Evolutionary conservation across 345 rosid species (phyloP).

Genomic region (Angophora floribunda): DNA sequence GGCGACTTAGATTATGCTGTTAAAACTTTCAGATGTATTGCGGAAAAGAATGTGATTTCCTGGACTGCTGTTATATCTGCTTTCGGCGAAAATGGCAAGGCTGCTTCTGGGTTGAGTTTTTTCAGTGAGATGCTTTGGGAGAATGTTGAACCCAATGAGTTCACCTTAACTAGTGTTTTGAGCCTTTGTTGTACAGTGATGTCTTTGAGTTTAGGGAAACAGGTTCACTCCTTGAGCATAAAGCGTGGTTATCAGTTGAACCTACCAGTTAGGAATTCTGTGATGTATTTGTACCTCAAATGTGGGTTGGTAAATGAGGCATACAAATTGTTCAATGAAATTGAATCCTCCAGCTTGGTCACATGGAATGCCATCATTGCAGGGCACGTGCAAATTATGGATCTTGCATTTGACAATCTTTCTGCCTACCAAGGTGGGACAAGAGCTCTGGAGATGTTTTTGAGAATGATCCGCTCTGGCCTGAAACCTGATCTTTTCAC

Average conservation of each 20-base stretch:
- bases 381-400: slow-evolving; percentile 43
- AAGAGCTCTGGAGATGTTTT: slow-evolving; percentile 29
- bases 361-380: slow-evolving; percentile 56
- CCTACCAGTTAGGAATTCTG: slow-evolving; percentile 20
- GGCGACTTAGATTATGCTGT: slow-evolving; percentile 25
- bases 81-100: slow-evolving; percentile 28
- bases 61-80: slow-evolving; percentile 49
- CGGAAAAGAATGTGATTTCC: slow-evolving; percentile 38
- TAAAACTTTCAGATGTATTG: slow-evolving; percentile 23
- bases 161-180: slow-evolving; percentile 36
- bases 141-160: slow-evolving; percentile 36
- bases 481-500: slow-evolving; percentile 38
- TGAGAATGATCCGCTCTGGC: slow-evolving; percentile 20
- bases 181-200: slow-evolving; percentile 31
- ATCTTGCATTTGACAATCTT: slow-evolving; percentile 22
- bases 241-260: slow-evolving; percentile 26
- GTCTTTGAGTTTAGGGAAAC: slow-evolving; percentile 21
- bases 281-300: slow-evolving; percentile 44
- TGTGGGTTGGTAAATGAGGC: slow-evolving; percentile 34
- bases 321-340: slow-evolving; percentile 12
- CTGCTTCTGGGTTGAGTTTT: slow-evolving; percentile 21
- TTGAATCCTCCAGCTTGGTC: slow-evolving; percentile 25
- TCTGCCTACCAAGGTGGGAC: slow-evolving; percentile 23
- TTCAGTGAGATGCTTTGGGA: slow-evolving; percentile 35
- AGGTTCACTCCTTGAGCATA: slow-evolving; percentile 32